Conservation (phyloP, 805 yeast genomes). For the Starmerella etchellsii region DNA sequence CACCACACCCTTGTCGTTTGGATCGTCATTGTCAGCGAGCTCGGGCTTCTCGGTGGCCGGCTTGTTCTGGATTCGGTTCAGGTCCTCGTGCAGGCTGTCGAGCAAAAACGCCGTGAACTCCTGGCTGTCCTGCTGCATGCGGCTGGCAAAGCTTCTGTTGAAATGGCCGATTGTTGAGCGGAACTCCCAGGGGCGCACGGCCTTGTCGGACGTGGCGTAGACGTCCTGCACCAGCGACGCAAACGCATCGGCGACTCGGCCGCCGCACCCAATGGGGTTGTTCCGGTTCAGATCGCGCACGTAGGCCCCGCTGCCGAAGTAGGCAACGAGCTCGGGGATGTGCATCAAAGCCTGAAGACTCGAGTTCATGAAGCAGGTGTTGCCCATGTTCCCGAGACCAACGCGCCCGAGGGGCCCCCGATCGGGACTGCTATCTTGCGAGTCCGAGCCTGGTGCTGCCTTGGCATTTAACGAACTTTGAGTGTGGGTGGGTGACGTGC, state of each 20-base stretch:
- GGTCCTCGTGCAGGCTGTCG: slow-evolving; percentile 85
- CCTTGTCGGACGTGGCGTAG: slow-evolving; percentile 25
- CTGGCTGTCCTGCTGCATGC: slow-evolving; percentile 85
- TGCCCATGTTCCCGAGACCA: slow-evolving; percentile 83
- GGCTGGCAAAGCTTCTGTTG: slow-evolving; percentile 66
- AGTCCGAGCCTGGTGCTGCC: no score
- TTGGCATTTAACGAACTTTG: no score
- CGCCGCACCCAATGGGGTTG: slow-evolving; percentile 79
- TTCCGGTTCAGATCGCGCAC: slow-evolving; percentile 52
- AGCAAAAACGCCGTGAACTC: slow-evolving; percentile 78
- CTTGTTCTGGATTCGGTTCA: slow-evolving; percentile 67
- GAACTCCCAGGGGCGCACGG: slow-evolving; percentile 57
- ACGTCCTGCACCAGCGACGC: slow-evolving; percentile 51
- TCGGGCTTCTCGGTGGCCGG: slow-evolving; percentile 89
- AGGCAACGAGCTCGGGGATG: slow-evolving; percentile 67
- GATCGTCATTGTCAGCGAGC: slow-evolving; percentile 43
- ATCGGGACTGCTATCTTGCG: no score
- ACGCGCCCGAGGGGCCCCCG: slow-evolving; percentile 45
- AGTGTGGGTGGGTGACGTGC: no score
- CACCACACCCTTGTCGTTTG: slow-evolving; percentile 38
- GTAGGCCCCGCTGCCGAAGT: slow-evolving; percentile 48
- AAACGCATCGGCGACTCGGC: slow-evolving; percentile 68
- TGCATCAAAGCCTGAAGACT: slow-evolving; percentile 71
- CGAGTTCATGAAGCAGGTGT: slow-evolving; percentile 88
- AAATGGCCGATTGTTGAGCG: slow-evolving; percentile 66